Evolutionary conservation across 1,139 yeast species (phyloP).

Genomic region (Lodderomyces parapsilosis): DNA sequence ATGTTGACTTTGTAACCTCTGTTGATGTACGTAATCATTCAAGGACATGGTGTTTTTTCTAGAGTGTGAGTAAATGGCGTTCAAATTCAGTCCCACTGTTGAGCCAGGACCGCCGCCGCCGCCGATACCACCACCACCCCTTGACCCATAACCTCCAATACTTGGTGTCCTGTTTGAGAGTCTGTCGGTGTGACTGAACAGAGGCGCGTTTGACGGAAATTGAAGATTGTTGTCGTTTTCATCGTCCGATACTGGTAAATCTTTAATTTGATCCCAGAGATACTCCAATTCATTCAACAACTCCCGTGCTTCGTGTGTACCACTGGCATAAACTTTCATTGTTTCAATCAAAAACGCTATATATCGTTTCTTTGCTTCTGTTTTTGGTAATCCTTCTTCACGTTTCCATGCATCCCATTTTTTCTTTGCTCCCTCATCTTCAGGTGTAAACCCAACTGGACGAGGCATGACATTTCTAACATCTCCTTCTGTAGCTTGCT

Average conservation of each 20-base stretch:
- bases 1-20: slow-evolving; percentile 25
- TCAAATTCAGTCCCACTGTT: slow-evolving; percentile 25
- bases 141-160: slow-evolving; percentile 17
- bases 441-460: slow-evolving; percentile 59
- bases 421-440: slow-evolving; percentile 65
- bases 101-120: slow-evolving; percentile 2
- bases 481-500: slow-evolving; percentile 87
- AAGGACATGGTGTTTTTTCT: slow-evolving; percentile 38
- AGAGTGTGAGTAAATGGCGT: slow-evolving; percentile 46
- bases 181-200: slow-evolving; percentile 40
- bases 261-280: slow-evolving; percentile 74
- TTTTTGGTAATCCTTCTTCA: slow-evolving; percentile 66
- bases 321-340: slow-evolving; percentile 69
- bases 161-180: slow-evolving; percentile 33
- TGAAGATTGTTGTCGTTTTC: slow-evolving; percentile 22
- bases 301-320: slow-evolving; percentile 67
- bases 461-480: slow-evolving; percentile 66
- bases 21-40: slow-evolving; percentile 40
- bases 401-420: slow-evolving; percentile 89
- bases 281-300: slow-evolving; percentile 64
- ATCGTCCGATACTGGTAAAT: slow-evolving; percentile 37
- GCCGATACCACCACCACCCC: no score
- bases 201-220: slow-evolving; percentile 39
- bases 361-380: slow-evolving; percentile 74
- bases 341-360: slow-evolving; percentile 69